phyloP scores from a whole-genome alignment of 768 basidiomycete genomes.

The Hypsizygus marmoreus region DNA sequence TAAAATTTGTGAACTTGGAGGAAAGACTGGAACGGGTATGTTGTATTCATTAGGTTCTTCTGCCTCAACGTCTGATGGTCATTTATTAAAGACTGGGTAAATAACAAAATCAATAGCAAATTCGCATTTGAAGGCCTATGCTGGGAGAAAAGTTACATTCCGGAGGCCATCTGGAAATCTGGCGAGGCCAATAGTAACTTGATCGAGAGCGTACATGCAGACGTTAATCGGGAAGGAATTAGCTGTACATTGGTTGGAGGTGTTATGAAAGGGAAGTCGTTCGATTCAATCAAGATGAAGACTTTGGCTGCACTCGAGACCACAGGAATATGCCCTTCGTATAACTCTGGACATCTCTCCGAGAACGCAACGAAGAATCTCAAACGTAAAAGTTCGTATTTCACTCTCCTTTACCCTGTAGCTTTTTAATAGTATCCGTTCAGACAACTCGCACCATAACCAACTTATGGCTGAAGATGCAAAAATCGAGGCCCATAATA shows the following conservation, averaged over 20 bases:
- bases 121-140: slow-evolving; percentile 29
- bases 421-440: not conserved
- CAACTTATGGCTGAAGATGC: slow-evolving; percentile 3
- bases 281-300: slow-evolving; percentile 2
- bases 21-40: slow-evolving; percentile 22
- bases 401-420: too few species aligned
- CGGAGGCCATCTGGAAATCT: slow-evolving; percentile 22
- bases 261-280: not conserved
- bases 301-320: not conserved
- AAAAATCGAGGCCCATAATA: slow-evolving; percentile 5
- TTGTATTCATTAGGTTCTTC: not conserved
- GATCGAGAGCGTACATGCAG: slow-evolving; percentile 24
- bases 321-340: not conserved
- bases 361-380: slow-evolving; percentile 1
- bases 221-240: slow-evolving; percentile 28
- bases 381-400: slow-evolving; percentile 4
- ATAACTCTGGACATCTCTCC: not conserved
- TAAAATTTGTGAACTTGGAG: slow-evolving; percentile 17
- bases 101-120: slow-evolving; percentile 22
- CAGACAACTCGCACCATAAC: not conserved
- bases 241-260: slow-evolving; percentile 4
- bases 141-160: slow-evolving; percentile 31
- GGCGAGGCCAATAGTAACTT: slow-evolving; percentile 25
- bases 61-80: not conserved
- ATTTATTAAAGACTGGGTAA: slow-evolving; percentile 32